Conservation (phyloP, 176 grass and related monocot species). For the Paspalum vaginatum region DNA sequence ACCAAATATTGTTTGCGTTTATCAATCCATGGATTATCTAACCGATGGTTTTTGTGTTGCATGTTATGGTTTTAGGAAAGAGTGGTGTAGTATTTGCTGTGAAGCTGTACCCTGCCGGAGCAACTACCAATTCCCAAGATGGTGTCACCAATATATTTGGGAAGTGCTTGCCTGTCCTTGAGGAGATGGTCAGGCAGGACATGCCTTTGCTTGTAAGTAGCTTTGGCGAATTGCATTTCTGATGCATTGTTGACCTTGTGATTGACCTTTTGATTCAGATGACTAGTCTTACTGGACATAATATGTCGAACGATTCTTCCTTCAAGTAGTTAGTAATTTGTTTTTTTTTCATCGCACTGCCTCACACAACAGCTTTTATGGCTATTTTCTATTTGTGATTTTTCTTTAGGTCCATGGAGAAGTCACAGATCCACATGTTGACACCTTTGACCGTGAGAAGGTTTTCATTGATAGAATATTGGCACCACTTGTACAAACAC, state of each 20-base stretch:
- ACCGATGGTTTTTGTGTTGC: slow-evolving; percentile 24
- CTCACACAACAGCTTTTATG: slow-evolving; percentile 27
- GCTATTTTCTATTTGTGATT: slow-evolving; percentile 27
- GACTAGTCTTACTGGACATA: not conserved
- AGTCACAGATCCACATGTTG: slow-evolving; percentile 86
- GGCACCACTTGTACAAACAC: slow-evolving; percentile 65
- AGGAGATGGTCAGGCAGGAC: slow-evolving; percentile 80
- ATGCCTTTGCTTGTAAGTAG: slow-evolving; percentile 92
- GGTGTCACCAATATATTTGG: slow-evolving; percentile 83
- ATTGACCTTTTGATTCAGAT: slow-evolving; percentile 22
- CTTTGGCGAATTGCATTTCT: slow-evolving; percentile 2
- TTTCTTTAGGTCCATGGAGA: slow-evolving; percentile 86
- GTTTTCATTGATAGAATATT: slow-evolving; percentile 88
- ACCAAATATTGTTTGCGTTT: not conserved
- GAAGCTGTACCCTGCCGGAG: slow-evolving; percentile 92
- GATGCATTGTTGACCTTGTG: not conserved
- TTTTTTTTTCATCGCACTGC: not conserved
- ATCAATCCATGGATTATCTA: not conserved
- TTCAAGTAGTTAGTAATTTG: not conserved
- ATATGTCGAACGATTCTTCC: not conserved
- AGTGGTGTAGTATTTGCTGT: slow-evolving; percentile 80
- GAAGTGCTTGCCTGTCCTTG: slow-evolving; percentile 84
- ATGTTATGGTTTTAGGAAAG: slow-evolving; percentile 47
- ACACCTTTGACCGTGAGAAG: slow-evolving; percentile 93
- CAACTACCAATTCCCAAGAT: slow-evolving; percentile 96